Evolutionary conservation across 176 grass and related monocot species (phyloP), one percentile per base, ranked within the genome.

Genomic region (Oryza nivara): DNA sequence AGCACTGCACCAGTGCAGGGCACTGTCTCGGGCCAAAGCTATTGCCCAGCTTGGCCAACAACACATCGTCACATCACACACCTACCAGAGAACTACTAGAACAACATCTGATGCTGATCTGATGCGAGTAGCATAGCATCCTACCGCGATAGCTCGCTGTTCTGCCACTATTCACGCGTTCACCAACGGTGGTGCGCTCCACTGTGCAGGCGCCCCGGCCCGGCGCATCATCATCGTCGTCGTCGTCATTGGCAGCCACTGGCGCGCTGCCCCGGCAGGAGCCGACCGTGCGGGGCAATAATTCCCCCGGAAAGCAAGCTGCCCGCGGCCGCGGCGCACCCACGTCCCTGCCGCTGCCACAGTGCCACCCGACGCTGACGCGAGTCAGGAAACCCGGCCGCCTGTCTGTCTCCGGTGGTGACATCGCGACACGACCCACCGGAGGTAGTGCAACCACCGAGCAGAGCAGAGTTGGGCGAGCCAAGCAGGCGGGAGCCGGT

Each of bases 201-300:
- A 72, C 25, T 23, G 25, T n/a, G 11, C 43, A 5, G 30, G 63
- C 28, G 26, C n/a, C 64, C 34, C 26, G 26, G 26, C 26, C 0
- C 58, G 58, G 58, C 58, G 58, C 58, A 63, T 6, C 36, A 36
- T 36, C 35, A 0, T 36, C 35, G 35, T 36, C 35, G 22, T 20
- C 20, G 9, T 63, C n/a, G 11, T 16, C 66, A 0, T 17, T 13
- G 0, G 36, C 3, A 12, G 14, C 35, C 17, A 60, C 23, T 16
- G 34, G 15, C 35, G 35, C 35, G 35, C 16, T 68, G 72, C 78
- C 36, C 58, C 32, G 9, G 20, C 14, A 23, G 40, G 22, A 66
- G n/a, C 70, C 30, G 70, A 68, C 77, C 74, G 1, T 0, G 45
- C 46, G 14, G 36, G 51, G 4, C 52, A 85, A 86, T 86, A 79